phyloP scores from a whole-genome alignment of 2,329 filamentous ascomycete species.

The Epichloe gansuensis region DNA sequence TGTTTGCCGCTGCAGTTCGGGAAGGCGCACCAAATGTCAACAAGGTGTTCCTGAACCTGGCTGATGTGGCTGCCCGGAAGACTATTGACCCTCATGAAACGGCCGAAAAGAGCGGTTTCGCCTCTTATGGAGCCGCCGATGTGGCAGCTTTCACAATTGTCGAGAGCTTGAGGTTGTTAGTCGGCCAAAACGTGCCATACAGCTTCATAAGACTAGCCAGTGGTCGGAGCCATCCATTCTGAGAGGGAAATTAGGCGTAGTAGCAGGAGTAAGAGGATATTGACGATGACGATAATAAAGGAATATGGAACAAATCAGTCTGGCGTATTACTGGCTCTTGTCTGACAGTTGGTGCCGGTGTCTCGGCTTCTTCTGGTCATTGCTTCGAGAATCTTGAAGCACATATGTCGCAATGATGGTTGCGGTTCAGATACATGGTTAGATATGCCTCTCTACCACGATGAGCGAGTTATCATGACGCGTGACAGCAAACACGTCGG shows the following conservation, averaged over 20 bases:
- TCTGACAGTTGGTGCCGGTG: too few species aligned
- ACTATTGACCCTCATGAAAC: slow-evolving; percentile 55
- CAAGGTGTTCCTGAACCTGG: slow-evolving; percentile 73
- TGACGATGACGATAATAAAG: slow-evolving; percentile 20
- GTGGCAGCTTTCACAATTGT: slow-evolving; percentile 77
- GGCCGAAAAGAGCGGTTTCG: slow-evolving; percentile 65
- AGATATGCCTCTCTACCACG: too few species aligned
- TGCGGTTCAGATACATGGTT: too few species aligned
- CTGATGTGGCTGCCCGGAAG: slow-evolving; percentile 42
- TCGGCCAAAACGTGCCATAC: slow-evolving; percentile 79
- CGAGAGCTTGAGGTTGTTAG: slow-evolving; percentile 63
- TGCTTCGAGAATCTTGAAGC: too few species aligned
- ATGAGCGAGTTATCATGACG: too few species aligned
- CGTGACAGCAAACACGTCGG: too few species aligned
- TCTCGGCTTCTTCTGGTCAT: too few species aligned
- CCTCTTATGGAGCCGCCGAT: slow-evolving; percentile 66
- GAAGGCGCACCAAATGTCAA: slow-evolving; percentile 27
- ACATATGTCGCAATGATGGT: too few species aligned
- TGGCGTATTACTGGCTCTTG: too few species aligned
- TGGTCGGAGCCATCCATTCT: slow-evolving; percentile 26
- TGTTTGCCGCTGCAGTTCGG: slow-evolving; percentile 41
- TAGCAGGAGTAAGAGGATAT: not conserved
- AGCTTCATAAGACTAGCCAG: slow-evolving; percentile 71
- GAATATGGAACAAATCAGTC: too few species aligned
- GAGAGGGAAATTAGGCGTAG: not conserved